Conservation (phyloP, 192 early-diverging fungal species). For the Coemansia sp. region DNA sequence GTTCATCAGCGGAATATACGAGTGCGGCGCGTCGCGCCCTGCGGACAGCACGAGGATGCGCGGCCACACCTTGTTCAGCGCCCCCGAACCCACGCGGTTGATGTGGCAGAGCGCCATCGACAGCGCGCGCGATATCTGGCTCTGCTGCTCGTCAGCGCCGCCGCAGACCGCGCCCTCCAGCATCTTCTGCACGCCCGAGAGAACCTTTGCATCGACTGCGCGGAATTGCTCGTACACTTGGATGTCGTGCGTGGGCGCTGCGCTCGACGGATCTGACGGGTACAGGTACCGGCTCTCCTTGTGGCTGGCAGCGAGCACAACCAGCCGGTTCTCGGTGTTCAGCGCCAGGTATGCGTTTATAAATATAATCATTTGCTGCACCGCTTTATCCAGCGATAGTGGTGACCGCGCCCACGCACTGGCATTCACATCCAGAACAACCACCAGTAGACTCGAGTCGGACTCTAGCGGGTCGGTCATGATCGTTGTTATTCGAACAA, state of each 20-base stretch:
- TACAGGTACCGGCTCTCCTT: constrained; percentile 40
- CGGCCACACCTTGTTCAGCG: constrained; percentile 51
- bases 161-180: background rate
- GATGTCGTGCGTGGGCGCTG: constrained; percentile 17
- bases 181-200: constrained; percentile 32
- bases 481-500: too few relatives aligned
- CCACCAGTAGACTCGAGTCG: constrained; percentile 74
- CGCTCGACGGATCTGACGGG: constrained; percentile 13
- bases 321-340: constrained; percentile 84
- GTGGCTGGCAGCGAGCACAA: constrained; percentile 65
- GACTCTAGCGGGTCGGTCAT: constrained; percentile 44
- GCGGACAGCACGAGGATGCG: constrained; percentile 85
- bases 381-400: constrained; percentile 62
- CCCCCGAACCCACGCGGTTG: constrained; percentile 17
- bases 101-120: constrained; percentile 53
- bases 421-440: constrained; percentile 83
- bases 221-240: constrained; percentile 54
- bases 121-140: constrained; percentile 43
- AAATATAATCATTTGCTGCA: constrained; percentile 80
- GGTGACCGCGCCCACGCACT: constrained; percentile 66
- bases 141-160: constrained; percentile 23
- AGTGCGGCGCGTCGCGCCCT: constrained; percentile 78
- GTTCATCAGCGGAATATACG: constrained; percentile 98
- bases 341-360: constrained; percentile 92
- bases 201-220: constrained; percentile 32